Evolutionary conservation across 164 flowering plant genomes (phyloP).

Genomic region (Houttuynia cordata): DNA sequence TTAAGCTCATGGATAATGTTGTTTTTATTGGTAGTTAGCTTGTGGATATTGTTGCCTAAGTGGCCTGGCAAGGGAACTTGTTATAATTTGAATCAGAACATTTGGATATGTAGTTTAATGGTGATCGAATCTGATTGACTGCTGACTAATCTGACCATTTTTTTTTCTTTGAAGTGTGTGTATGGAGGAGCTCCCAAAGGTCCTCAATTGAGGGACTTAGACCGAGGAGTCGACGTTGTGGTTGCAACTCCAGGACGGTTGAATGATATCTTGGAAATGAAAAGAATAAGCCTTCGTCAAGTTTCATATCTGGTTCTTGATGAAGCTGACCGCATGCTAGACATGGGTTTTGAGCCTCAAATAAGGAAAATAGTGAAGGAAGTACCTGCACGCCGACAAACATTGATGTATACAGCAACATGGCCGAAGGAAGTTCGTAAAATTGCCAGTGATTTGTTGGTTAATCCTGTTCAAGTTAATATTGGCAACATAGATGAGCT

Average conservation of each 20-base stretch:
- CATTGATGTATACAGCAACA: slow-evolving; percentile 92
- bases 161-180: slow-evolving; percentile 35
- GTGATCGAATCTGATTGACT: no score
- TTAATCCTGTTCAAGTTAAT: slow-evolving; percentile 80
- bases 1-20: no score
- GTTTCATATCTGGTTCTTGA: slow-evolving; percentile 79
- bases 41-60: no score
- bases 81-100: no score
- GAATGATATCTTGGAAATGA: slow-evolving; percentile 83
- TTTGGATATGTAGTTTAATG: no score
- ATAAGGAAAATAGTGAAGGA: slow-evolving; percentile 79
- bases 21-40: no score
- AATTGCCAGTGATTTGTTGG: slow-evolving; percentile 79
- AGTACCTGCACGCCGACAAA: slow-evolving; percentile 73
- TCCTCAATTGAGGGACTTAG: slow-evolving; percentile 66
- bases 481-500: slow-evolving; percentile 85
- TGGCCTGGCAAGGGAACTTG: no score
- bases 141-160: background rate
- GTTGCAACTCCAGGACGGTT: slow-evolving; percentile 95
- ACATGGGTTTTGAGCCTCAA: slow-evolving; percentile 99
- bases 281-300: slow-evolving; percentile 56
- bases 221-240: slow-evolving; percentile 71
- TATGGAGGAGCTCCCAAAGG: slow-evolving; percentile 94
- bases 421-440: slow-evolving; percentile 94
- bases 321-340: slow-evolving; percentile 97